Percentiles rank a stretch among this genome's conserved stretches.
Conservation (phyloP, 768 basidiomycete genomes). For the Pulveroboletus sp. region DNA sequence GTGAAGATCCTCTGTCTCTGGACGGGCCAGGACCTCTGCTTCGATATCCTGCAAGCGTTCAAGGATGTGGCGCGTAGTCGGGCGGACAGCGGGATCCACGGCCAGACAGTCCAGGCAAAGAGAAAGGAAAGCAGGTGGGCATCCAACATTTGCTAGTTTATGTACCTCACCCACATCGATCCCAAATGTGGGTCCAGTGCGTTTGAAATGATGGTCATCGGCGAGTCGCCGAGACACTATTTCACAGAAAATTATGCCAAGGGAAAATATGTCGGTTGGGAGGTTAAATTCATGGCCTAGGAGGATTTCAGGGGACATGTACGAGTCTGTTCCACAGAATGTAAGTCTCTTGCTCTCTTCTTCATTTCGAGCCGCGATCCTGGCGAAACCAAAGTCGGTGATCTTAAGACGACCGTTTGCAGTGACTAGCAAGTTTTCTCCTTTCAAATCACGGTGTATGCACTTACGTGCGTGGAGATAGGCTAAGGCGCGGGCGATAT, state of each 20-base stretch:
- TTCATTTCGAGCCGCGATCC: slow-evolving; percentile 88
- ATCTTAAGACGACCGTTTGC: slow-evolving; percentile 92
- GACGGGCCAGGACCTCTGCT: slow-evolving; percentile 67
- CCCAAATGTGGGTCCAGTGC: slow-evolving; percentile 72
- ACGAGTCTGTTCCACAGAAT: slow-evolving; percentile 86
- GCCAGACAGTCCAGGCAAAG: slow-evolving; percentile 77
- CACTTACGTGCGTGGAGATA: slow-evolving; percentile 94
- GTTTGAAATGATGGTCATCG: slow-evolving; percentile 73
- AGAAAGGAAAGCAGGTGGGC: slow-evolving; percentile 71
- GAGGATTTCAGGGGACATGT: slow-evolving; percentile 97
- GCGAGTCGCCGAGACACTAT: slow-evolving; percentile 83
- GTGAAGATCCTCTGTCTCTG: slow-evolving; percentile 66
- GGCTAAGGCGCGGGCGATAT: slow-evolving; percentile 91
- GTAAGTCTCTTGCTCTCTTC: slow-evolving; percentile 85
- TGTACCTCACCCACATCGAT: slow-evolving; percentile 74
- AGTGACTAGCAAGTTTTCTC: slow-evolving; percentile 95
- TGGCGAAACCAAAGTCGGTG: slow-evolving; percentile 97
- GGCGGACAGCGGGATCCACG: slow-evolving; percentile 61
- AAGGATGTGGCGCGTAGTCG: slow-evolving; percentile 76
- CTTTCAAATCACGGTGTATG: slow-evolving; percentile 90
- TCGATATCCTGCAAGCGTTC: slow-evolving; percentile 77
- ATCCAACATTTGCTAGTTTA: slow-evolving; percentile 60
- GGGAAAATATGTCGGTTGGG: slow-evolving; percentile 90
- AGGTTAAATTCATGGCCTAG: slow-evolving; percentile 89
- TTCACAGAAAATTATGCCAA: slow-evolving; percentile 91